Evolutionary conservation across 176 grass and related monocot genomes (phyloP), one percentile per base, ranked within the genome.

Genomic region (Juncus effusus): DNA sequence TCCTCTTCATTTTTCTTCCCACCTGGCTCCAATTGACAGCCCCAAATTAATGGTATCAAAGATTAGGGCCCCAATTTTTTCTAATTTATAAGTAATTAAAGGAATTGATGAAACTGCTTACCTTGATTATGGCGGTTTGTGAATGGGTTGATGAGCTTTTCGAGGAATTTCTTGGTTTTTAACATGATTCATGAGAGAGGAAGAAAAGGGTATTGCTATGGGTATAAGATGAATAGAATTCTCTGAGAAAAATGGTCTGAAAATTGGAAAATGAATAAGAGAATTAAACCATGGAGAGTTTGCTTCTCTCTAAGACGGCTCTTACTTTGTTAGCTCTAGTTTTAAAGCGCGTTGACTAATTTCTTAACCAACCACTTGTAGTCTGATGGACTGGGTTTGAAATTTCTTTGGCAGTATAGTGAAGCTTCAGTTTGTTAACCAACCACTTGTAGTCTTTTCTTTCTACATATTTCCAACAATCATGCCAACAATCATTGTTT

Each of bases 61-160:
- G 7, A 61, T 11, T 5, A 16, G 35, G 57, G 12, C 10, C 52
- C 10, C 52, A 36, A 61, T 61, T 19, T 19, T 7, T 61, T 19
- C 57, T 19, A 16, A 61, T 61, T 19, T 61, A 7, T 36, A 61
- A 2, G 4, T 61, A 61, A 16, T 5, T 61, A 61, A 16, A 61
- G 6, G 4, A 16, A 63, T 4, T 35, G 3, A 14, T 63, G 35
- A 19, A 39, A 62, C n/a, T 1, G 42, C 12, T 38, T 36, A 12
- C 14, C 62, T 65, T 70, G 58, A 64, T 16, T 38, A 69, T 36
- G 50, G 39, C 5, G 6, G 55, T 44, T 36, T 79, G 42, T 60
- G 60, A 73, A 82, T 62, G 83, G 73, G 56, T 58, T 71, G 15
- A 71, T 35, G 38, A 71, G 53, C 14, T 58, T 71, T 4, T 44